A percentile compares a stretch with the other conserved stretches of the same genome.
These are phyloP conservation scores for Rhizophagus clarus DNA, from an alignment of 192 early-diverging fungal genomes.

Conservation along the genomic window DNA sequence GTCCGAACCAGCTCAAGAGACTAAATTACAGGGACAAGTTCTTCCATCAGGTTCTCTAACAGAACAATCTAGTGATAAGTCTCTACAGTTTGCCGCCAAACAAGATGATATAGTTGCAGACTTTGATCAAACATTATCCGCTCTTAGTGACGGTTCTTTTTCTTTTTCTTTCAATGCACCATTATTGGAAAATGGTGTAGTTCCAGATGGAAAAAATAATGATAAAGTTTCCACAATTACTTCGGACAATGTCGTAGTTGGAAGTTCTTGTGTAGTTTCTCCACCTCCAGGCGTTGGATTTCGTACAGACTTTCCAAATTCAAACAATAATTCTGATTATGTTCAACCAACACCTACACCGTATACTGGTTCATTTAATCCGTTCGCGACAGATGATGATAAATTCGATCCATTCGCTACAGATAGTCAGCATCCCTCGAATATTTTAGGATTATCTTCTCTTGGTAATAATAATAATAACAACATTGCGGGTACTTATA, in stretches of 20 bases:
- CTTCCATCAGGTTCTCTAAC: neutral
- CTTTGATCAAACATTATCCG: constrained; percentile 32
- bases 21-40: constrained; percentile 13
- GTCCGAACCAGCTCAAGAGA: constrained; percentile 1
- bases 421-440: constrained; percentile 28
- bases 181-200: neutral
- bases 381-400: constrained; percentile 47
- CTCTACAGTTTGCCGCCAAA: neutral
- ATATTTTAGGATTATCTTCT: constrained; percentile 20
- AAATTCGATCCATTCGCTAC: constrained; percentile 37
- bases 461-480: neutral
- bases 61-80: neutral
- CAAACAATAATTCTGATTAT: constrained; percentile 33
- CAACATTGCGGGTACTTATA: constrained; percentile 28
- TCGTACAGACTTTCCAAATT: constrained; percentile 1
- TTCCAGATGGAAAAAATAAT: neutral
- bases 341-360: constrained; percentile 36
- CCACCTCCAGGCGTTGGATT: constrained; percentile 30
- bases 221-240: neutral
- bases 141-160: constrained; percentile 29
- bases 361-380: constrained; percentile 52
- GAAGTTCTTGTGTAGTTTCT: constrained; percentile 13
- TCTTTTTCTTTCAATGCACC: constrained; percentile 27
- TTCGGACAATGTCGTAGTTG: neutral
- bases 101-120: constrained; percentile 17